A percentile compares a stretch with the other conserved stretches of the same genome.
Evolutionary conservation across 345 rosid species (phyloP).

Genomic region (Gossypium turneri): DNA sequence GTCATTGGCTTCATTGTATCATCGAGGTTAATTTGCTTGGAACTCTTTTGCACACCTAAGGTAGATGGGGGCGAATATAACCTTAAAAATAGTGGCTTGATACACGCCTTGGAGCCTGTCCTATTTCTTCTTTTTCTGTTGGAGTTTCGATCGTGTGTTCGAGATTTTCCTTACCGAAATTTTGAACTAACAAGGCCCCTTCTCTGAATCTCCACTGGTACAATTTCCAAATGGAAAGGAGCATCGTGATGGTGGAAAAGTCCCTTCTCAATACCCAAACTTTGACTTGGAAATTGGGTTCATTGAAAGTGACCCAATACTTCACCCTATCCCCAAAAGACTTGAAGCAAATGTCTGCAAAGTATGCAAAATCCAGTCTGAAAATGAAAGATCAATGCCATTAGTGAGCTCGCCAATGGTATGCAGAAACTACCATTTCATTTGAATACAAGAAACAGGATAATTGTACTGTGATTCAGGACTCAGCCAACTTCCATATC

Average conservation of each 20-base stretch:
- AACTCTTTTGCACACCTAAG: too few species aligned
- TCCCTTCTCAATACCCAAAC: constrained; percentile 32
- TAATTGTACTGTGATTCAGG: constrained; percentile 43
- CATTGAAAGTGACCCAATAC: constrained; percentile 62
- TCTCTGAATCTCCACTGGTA: constrained; percentile 39
- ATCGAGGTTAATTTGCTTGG: too few species aligned
- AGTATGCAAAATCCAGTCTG: constrained; percentile 53
- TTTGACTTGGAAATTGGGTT: constrained; percentile 39
- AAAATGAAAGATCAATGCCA: background rate
- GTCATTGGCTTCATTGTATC: too few species aligned
- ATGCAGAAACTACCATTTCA: background rate
- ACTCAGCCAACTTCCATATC: constrained; percentile 76
- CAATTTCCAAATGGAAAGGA: constrained; percentile 49
- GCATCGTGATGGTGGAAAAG: constrained; percentile 47
- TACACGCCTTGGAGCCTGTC: too few species aligned
- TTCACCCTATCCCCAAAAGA: constrained; percentile 60
- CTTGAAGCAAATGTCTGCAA: constrained; percentile 56
- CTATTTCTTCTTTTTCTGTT: too few species aligned
- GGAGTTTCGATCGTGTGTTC: too few species aligned
- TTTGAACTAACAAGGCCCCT: too few species aligned
- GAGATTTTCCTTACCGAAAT: too few species aligned
- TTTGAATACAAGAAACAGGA: background rate
- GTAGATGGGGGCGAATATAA: too few species aligned
- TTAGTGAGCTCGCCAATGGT: background rate
- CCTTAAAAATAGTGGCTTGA: too few species aligned